Evolutionary conservation across 306 rosid genomes (phyloP), one percentile per base, ranked within the genome.

Genomic region (Quercus agrifolia): DNA sequence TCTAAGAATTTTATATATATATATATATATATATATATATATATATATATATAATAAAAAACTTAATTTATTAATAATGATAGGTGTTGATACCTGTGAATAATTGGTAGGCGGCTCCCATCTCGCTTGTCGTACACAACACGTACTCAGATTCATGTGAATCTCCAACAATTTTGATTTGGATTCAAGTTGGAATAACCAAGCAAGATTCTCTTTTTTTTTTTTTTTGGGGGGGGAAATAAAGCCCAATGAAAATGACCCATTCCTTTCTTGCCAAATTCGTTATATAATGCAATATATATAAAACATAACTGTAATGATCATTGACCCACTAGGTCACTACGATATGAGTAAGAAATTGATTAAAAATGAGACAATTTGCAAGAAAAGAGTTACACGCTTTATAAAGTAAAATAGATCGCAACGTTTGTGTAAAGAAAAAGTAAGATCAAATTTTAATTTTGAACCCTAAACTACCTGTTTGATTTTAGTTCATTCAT

Each of bases 91-190:
- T 21, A 61, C 10, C 33, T 18, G 51, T 49, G 46, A 41, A 41
- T 0, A 41, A 41, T 41, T 8, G 52, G 72, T 46, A 23, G 69
- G 57, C 72, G 61, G 38, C 62, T 21, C 5, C 61, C 4, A 70
- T 31, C 77, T 83, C 78, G 70, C 25, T 63, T 77, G 54, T 59
- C 71, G 76, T 82, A 80, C 13, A 18, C 76, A 59, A 30, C 87
- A 83, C 87, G 84, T 79, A 74, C 63, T 76, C 41, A 63, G 71
- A 74, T 71, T 83, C 83, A 77, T 81, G 70, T 81, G 82, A 83
- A 81, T 88, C 4, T 70, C n/a, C 71, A 74, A 59, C 80, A 52
- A 54, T 76, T 79, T 82, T 54, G 49, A 71, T 74, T 74, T 71
- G 80, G 81, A 76, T 76, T 71, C 78, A 54, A 63, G 33, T 72